Conservation (phyloP, 2,329 filamentous ascomycete genomes). For the Cytospora mali region DNA sequence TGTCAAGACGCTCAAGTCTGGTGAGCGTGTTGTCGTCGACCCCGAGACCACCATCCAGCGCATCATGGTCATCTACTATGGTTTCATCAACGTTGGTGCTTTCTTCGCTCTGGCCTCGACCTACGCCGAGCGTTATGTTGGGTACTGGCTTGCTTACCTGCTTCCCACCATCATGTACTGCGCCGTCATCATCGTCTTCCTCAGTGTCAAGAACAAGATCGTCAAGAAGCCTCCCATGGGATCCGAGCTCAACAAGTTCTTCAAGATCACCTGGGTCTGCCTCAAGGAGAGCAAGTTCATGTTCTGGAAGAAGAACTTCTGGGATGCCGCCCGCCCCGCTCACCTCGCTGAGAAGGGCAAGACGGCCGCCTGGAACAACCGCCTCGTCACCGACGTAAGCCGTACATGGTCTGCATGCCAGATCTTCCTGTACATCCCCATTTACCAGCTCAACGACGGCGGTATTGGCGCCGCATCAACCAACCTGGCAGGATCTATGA, state of each 20-base stretch:
- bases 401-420: slow-evolving; percentile 50
- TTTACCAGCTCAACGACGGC: slow-evolving; percentile 45
- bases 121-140: slow-evolving; percentile 75
- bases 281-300: slow-evolving; percentile 56
- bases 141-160: slow-evolving; percentile 71
- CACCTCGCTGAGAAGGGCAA: slow-evolving; percentile 47
- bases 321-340: slow-evolving; percentile 62
- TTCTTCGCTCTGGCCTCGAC: slow-evolving; percentile 59
- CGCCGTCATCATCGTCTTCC: slow-evolving; percentile 59
- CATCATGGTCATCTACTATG: slow-evolving; percentile 57
- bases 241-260: slow-evolving; percentile 64
- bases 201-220: slow-evolving; percentile 60
- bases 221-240: slow-evolving; percentile 61
- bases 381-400: slow-evolving; percentile 66
- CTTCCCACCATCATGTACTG: slow-evolving; percentile 57
- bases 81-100: slow-evolving; percentile 69
- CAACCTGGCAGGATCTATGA: slow-evolving; percentile 47
- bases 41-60: slow-evolving; percentile 49
- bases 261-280: slow-evolving; percentile 57
- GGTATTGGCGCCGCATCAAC: slow-evolving; percentile 41
- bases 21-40: slow-evolving; percentile 50
- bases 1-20: slow-evolving; percentile 45
- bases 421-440: slow-evolving; percentile 45
- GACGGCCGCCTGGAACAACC: slow-evolving; percentile 64
- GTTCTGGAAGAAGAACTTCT: slow-evolving; percentile 57